These are phyloP conservation scores for Fusarium decemcellulare DNA, from an alignment of 2,329 filamentous ascomycete genomes.

Conservation along the genomic window DNA sequence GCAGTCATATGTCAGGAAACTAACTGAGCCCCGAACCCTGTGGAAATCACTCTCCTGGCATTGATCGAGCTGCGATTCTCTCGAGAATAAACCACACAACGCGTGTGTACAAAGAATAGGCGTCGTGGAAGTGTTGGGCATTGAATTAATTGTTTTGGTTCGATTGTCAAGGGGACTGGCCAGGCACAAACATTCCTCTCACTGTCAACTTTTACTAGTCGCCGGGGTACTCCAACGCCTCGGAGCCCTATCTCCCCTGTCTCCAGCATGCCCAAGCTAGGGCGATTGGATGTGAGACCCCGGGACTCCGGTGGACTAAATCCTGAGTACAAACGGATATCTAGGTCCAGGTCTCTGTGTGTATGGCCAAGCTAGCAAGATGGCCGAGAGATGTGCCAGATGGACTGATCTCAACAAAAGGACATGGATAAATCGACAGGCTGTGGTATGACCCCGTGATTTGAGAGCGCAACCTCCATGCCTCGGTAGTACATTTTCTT, in stretches of 20 bases:
- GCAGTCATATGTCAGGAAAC: background rate
- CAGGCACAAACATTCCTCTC: slow-evolving; percentile 5
- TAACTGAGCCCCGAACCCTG: too few species aligned
- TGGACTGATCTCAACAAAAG: slow-evolving; percentile 8
- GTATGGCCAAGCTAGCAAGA: background rate
- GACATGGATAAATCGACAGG: slow-evolving; percentile 5
- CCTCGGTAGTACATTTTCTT: background rate
- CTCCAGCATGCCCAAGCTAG: background rate
- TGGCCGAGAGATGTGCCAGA: slow-evolving; percentile 1
- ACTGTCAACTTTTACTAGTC: background rate
- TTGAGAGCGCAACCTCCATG: background rate
- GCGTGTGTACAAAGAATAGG: background rate
- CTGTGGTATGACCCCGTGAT: background rate
- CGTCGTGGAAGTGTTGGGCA: background rate
- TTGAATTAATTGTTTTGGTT: slow-evolving; percentile 7
- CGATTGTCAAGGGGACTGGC: background rate
- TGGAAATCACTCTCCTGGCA: background rate
- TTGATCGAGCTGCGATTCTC: background rate
- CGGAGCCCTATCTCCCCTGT: background rate
- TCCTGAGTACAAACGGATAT: background rate
- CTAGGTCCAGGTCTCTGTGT: background rate
- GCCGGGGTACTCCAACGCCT: background rate
- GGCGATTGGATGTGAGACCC: background rate
- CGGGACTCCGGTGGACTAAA: background rate
- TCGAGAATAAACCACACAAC: background rate